Evolutionary conservation across 257 asterid genomes (phyloP).

Genomic region (Voacanga thouarsii): DNA sequence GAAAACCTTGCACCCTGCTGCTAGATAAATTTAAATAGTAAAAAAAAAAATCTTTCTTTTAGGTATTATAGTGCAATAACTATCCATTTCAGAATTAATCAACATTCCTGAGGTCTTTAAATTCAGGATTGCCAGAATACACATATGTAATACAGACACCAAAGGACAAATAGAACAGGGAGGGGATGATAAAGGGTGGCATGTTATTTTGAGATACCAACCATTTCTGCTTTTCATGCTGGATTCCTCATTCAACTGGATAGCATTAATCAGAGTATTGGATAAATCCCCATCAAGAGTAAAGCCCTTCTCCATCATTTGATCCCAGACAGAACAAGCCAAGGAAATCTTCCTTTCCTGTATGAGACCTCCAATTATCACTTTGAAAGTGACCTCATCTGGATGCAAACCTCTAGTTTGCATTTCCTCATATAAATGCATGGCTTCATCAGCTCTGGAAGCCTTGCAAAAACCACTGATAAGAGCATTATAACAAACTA

Average conservation of each 20-base stretch:
- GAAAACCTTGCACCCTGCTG: not conserved
- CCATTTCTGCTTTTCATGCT: slow-evolving; percentile 26
- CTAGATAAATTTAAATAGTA: not conserved
- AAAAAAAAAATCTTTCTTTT: not conserved
- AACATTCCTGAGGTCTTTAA: not conserved
- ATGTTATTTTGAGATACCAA: slow-evolving; percentile 10
- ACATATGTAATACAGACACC: not conserved
- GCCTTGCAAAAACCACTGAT: slow-evolving; percentile 70
- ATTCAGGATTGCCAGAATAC: not conserved
- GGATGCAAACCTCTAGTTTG: slow-evolving; percentile 58
- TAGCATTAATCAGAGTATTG: slow-evolving; percentile 55
- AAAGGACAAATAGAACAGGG: not conserved
- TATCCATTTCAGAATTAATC: not conserved
- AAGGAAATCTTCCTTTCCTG: slow-evolving; percentile 54
- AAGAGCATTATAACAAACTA: slow-evolving; percentile 72
- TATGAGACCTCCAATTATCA: slow-evolving; percentile 73
- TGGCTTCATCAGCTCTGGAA: slow-evolving; percentile 64
- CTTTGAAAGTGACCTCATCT: slow-evolving; percentile 72
- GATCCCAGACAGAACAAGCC: slow-evolving; percentile 92
- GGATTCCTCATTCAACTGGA: slow-evolving; percentile 40
- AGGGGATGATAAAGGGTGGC: not conserved
- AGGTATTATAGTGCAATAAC: too few species aligned
- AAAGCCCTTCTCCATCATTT: slow-evolving; percentile 93
- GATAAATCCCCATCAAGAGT: slow-evolving; percentile 81
- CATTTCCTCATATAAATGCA: slow-evolving; percentile 66